Percentiles rank a stretch among this genome's conserved stretches.
Conservation (phyloP, 805 yeast genomes). For the Teunomyces funiuensis region DNA sequence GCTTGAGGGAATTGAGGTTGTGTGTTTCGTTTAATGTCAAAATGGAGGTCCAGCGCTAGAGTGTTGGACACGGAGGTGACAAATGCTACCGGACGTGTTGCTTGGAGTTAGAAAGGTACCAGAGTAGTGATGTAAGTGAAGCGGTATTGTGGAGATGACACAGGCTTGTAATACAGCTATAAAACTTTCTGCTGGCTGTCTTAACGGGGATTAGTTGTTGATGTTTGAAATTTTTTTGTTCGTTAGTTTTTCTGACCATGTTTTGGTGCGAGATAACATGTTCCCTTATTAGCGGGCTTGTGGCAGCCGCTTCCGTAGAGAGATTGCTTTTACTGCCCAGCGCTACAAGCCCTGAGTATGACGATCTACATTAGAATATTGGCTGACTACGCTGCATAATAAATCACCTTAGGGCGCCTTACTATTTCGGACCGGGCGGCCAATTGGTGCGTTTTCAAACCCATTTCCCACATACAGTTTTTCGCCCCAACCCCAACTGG, state of each 20-base stretch:
- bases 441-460: no score
- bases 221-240: conserved; percentile 5
- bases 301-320: background rate
- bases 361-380: no score
- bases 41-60: background rate
- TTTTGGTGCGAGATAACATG: conserved; percentile 3
- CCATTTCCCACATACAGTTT: no score
- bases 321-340: background rate
- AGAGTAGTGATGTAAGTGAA: background rate
- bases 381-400: no score
- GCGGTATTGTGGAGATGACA: background rate
- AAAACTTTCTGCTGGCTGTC: conserved; percentile 1
- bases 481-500: no score
- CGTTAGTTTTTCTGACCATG: conserved; percentile 3
- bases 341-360: no score
- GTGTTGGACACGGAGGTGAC: background rate
- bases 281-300: background rate
- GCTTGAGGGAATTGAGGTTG: background rate
- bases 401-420: no score
- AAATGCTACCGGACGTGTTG: background rate
- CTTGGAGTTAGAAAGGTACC: background rate
- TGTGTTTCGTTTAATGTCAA: background rate
- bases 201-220: conserved; percentile 4
- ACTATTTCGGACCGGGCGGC: no score
- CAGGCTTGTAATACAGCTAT: background rate